Conservation (phyloP, 2,329 filamentous ascomycete species). For the Alternaria brassicae region DNA sequence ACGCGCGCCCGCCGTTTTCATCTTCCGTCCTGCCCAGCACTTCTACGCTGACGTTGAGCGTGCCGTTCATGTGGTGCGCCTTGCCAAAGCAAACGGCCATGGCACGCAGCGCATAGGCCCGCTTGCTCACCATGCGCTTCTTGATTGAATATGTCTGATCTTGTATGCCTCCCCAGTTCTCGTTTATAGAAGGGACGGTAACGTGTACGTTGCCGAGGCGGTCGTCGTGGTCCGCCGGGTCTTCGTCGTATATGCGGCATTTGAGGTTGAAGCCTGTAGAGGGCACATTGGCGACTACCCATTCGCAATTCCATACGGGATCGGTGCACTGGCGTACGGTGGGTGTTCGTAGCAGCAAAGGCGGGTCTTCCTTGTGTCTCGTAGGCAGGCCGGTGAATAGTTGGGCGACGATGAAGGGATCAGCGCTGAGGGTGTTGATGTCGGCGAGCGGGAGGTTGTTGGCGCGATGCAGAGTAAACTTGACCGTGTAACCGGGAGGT, state of each 20-base stretch:
- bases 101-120: slow-evolving; percentile 78
- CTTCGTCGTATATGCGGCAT: slow-evolving; percentile 88
- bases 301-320: slow-evolving; percentile 83
- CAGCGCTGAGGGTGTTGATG: slow-evolving; percentile 76
- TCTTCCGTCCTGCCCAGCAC: slow-evolving; percentile 76
- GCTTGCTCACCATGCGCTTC: slow-evolving; percentile 85
- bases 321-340: slow-evolving; percentile 76
- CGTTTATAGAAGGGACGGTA: slow-evolving; percentile 64
- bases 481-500: slow-evolving; percentile 81
- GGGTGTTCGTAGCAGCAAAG: slow-evolving; percentile 74
- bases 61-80: slow-evolving; percentile 71
- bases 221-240: slow-evolving; percentile 85
- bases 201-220: slow-evolving; percentile 86
- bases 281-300: slow-evolving; percentile 88
- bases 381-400: slow-evolving; percentile 73
- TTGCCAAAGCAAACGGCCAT: slow-evolving; percentile 68
- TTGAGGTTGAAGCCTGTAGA: slow-evolving; percentile 82
- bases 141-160: slow-evolving; percentile 73
- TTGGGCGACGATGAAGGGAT: slow-evolving; percentile 83
- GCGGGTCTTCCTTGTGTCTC: slow-evolving; percentile 85
- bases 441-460: slow-evolving; percentile 84
- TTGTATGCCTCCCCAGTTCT: slow-evolving; percentile 72
- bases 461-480: slow-evolving; percentile 83
- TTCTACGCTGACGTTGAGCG: slow-evolving; percentile 75
- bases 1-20: slow-evolving; percentile 70